phyloP scores from a whole-genome alignment of 164 flowering plant species.

The Liriodendron chinense region DNA sequence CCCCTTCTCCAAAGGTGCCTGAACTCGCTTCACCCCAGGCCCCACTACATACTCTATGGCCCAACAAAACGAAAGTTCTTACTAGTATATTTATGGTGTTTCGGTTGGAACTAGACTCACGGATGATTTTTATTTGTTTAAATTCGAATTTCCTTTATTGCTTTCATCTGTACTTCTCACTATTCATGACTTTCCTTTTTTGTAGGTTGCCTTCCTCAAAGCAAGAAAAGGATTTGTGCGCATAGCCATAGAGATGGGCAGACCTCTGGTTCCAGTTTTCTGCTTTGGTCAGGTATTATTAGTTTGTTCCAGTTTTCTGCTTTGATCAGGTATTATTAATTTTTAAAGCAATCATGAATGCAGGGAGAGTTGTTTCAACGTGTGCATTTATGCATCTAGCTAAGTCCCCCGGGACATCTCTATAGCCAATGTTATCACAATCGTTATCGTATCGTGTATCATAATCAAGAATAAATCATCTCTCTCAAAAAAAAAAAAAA shows the following conservation, averaged over 20 bases:
- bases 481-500: no score
- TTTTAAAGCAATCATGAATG: no score
- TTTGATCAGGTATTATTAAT: no score
- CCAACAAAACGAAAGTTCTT: not conserved
- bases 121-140: not conserved
- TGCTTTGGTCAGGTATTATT: slow-evolving; percentile 80
- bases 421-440: no score
- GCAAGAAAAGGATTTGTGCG: slow-evolving; percentile 87
- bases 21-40: not conserved
- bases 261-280: slow-evolving; percentile 84
- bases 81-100: not conserved
- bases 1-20: no score
- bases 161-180: not conserved
- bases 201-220: slow-evolving; percentile 66
- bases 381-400: no score
- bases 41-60: not conserved
- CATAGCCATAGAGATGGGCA: slow-evolving; percentile 77
- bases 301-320: no score
- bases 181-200: not conserved
- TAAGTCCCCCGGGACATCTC: no score
- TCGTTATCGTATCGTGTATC: no score
- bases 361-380: no score
- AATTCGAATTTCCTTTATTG: not conserved
- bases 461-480: no score
- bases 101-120: not conserved